Base-by-base conservation (phyloP, 805 yeast genomes). In the Blastobotrys chiropterorum region DNA sequence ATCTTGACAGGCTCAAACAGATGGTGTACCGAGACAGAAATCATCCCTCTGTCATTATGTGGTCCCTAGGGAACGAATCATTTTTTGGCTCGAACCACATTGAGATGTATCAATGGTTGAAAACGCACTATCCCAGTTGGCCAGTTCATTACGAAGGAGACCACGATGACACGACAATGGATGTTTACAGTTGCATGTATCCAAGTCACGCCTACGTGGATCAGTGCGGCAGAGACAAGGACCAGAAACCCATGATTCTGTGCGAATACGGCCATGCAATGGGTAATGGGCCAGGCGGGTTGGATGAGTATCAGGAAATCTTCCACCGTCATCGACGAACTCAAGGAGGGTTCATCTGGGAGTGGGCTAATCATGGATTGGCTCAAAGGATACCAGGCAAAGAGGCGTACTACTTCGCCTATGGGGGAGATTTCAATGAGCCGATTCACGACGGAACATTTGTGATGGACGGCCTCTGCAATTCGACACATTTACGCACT, bases 1-100 rank as follows among this genome's bases (percentile, higher is more conserved):
- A 70, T 50, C 56, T 70, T 3, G 73, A 70, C 50, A 62, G 73
- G 31, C 67, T 64, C 7, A 50, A 52, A 19, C 66, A 63, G 45
- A 53, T 69, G 42, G 67, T 67, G 1, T 54, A 59, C 46, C 58
- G 73, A 21, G 73, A 70, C 52, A 55, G 62, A 20, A 68, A 67
- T 48, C 71, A 68, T 40, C 67, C 73, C 2, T 64, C 64, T 19
- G 65, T 69, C 7, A 54, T 69, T 20, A 65, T 69, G 46, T 70
- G 72, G 72, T 70, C 73, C 2, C 61, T 70, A n/a, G 73, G 73
- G 7, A 70, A 70, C 52, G 73, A 70, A 55, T 56, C 72, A 1
- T 67, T 66, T 50, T 68, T 58, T 51, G 73, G 73, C 11, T 47
- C 46, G 20, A 70, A 70, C 49, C 72, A 67, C 50, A 56, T 47